A percentile compares a stretch with the other conserved stretches of the same genome.
These are phyloP conservation scores for Zymoseptoria ardabiliae DNA, from an alignment of 2,329 filamentous ascomycete species.

Conservation along the genomic window DNA sequence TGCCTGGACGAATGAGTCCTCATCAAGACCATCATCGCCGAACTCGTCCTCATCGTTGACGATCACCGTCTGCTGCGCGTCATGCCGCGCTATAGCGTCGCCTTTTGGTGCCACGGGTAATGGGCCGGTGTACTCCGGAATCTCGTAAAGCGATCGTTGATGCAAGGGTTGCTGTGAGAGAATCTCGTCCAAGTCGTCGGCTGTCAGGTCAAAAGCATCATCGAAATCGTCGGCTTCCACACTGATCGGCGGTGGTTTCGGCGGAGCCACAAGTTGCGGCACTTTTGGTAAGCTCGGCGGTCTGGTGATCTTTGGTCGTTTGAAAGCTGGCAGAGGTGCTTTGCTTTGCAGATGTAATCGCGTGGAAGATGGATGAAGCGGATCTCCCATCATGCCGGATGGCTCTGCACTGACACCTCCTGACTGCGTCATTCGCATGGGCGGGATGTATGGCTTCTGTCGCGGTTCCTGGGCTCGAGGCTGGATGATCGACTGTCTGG, in stretches of 20 bases:
- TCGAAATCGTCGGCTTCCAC: constrained; percentile 38
- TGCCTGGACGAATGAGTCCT: constrained; percentile 59
- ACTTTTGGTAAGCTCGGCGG: constrained; percentile 16
- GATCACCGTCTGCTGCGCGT: constrained; percentile 7
- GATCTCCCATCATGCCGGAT: constrained; percentile 11
- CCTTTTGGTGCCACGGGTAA: constrained; percentile 5
- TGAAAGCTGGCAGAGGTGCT: constrained; percentile 27
- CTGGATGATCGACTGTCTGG: constrained; percentile 1
- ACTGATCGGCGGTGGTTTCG: constrained; percentile 9
- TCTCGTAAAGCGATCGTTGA: constrained; percentile 40
- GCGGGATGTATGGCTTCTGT: constrained; percentile 4
- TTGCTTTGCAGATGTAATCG: constrained; percentile 27
- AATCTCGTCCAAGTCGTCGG: constrained; percentile 52
- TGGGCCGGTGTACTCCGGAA: constrained; percentile 26
- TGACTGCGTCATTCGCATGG: constrained; percentile 11
- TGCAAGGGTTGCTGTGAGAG: constrained; percentile 35
- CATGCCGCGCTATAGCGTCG: too few species aligned
- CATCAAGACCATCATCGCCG: constrained; percentile 62
- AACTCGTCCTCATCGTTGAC: constrained; percentile 59
- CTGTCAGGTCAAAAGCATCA: constrained; percentile 43
- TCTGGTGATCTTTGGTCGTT: constrained; percentile 24
- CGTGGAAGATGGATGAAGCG: constrained; percentile 16
- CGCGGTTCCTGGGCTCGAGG: not conserved
- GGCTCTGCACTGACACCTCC: constrained; percentile 11
- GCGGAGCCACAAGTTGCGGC: constrained; percentile 4